Percentiles rank a stretch among this genome's conserved stretches.
Conservation (phyloP, 345 rosid species). For the Arabidopsis arenosa region DNA sequence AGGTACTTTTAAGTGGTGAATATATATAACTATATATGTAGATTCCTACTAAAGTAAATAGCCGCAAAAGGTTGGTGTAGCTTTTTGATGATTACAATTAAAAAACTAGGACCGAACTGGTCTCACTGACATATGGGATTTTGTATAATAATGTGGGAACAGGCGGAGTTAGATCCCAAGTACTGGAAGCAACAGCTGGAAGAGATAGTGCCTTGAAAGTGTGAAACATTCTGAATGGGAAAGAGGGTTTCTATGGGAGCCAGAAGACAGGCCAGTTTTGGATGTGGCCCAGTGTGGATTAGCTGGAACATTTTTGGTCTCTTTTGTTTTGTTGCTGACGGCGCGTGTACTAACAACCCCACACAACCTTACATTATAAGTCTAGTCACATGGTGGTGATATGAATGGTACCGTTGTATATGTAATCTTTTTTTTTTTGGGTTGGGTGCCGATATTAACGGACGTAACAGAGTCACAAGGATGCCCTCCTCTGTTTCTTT, state of each 20-base stretch:
- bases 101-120: background rate
- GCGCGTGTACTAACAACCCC: conserved; percentile 21
- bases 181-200: conserved; percentile 48
- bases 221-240: background rate
- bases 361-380: background rate
- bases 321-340: background rate
- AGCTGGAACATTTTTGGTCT: conserved; percentile 20
- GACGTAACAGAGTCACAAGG: conserved; percentile 37
- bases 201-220: conserved; percentile 29
- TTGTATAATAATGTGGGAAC: background rate
- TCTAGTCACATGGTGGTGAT: conserved; percentile 28
- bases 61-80: background rate
- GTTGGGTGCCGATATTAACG: conserved; percentile 23
- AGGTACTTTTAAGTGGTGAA: conserved; percentile 36
- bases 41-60: background rate
- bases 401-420: background rate
- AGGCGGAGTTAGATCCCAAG: conserved; percentile 47
- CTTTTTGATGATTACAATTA: background rate
- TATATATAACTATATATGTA: background rate
- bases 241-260: background rate
- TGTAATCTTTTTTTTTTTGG: background rate
- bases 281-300: background rate
- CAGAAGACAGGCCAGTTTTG: conserved; percentile 12
- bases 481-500: conserved; percentile 27
- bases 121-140: background rate